Evolutionary conservation across 441 rosid genomes (phyloP).

Genomic region (Francoa sonchifolia): DNA sequence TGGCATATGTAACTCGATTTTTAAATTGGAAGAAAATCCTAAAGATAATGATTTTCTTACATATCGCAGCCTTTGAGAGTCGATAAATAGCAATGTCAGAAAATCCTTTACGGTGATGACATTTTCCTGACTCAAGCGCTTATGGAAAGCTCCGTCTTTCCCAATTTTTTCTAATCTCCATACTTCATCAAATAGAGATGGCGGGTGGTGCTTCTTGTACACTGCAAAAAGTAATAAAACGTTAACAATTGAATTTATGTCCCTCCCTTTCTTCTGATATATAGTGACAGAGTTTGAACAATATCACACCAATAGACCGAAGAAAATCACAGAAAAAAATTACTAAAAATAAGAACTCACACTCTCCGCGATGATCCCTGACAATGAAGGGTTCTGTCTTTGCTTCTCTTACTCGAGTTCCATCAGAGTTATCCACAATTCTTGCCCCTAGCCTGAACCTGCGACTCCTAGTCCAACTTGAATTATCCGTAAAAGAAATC

Average conservation of each 20-base stretch:
- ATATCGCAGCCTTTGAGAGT: slow-evolving; percentile 65
- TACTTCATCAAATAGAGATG: slow-evolving; percentile 66
- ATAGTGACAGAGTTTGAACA: not conserved
- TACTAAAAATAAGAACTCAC: slow-evolving; percentile 37
- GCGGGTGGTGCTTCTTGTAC: slow-evolving; percentile 93
- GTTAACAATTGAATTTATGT: too few relatives aligned
- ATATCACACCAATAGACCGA: slow-evolving; percentile 1
- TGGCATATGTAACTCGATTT: not conserved
- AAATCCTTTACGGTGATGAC: slow-evolving; percentile 77
- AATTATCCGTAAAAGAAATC: slow-evolving; percentile 82
- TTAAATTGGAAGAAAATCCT: not conserved
- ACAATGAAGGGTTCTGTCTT: slow-evolving; percentile 76
- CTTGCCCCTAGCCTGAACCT: slow-evolving; percentile 84
- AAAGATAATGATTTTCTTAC: too few relatives aligned
- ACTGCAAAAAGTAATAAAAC: slow-evolving; percentile 36
- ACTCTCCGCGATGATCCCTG: slow-evolving; percentile 97
- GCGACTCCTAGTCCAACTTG: slow-evolving; percentile 99
- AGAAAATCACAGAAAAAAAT: not conserved
- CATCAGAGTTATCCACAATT: slow-evolving; percentile 51
- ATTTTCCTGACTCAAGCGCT: slow-evolving; percentile 50
- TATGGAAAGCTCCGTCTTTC: slow-evolving; percentile 97
- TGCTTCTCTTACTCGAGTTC: slow-evolving; percentile 52
- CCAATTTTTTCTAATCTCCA: slow-evolving; percentile 99
- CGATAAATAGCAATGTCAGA: slow-evolving; percentile 44
- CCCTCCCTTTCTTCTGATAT: too few relatives aligned